Evolutionary conservation across 73 alveolate genomes (phyloP), one percentile per base, ranked within the genome.

Genomic region (Breviolum minutum): DNA sequence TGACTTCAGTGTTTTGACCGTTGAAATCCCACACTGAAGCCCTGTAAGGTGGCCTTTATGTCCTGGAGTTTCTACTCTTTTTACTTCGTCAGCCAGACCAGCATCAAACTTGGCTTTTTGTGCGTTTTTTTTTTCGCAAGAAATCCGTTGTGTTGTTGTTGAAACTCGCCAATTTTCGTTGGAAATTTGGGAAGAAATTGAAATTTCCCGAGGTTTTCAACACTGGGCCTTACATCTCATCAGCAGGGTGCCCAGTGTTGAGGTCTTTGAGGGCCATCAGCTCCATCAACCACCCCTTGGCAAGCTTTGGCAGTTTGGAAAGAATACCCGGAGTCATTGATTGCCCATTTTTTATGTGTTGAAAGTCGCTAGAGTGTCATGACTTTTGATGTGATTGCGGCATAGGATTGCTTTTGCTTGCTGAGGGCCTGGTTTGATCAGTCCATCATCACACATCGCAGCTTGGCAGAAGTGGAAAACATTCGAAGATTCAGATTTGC

Each of bases 341-440:
- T 40, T 40, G 54, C 54, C 0, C 54, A 40, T 40, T 0, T 40
- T 40, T 40, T 40, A 40, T 3, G 54, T 40, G 54, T 40, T 40
- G 3, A 40, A 40, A 40, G 54, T 40, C 54, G 3, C 54, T 40
- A 40, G 54, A 40, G n/a, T 3, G 19, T 4, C 24, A 74, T 19
- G 64, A 61, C 30, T 60, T 8, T 0, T 22, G n/a, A 19, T 77
- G 12, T 20, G 60, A n/a, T 10, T 40, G 62, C 48, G 19, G 27
- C 87, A 29, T 9, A 20, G 24, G 7, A 8, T 9, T 22, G 27
- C 54, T 74, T 30, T 48, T 12, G 30, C 29, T 19, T 7, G 30
- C 95, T 62, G 14, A 90, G 96, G 89, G 88, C 82, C 60, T 92
- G 97, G 97, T 92, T 92, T 54, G 97, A 92, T 66, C 97, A 92